These are phyloP conservation scores for Vigna mungo DNA, from an alignment of 306 rosid genomes.

Conservation along the genomic window DNA sequence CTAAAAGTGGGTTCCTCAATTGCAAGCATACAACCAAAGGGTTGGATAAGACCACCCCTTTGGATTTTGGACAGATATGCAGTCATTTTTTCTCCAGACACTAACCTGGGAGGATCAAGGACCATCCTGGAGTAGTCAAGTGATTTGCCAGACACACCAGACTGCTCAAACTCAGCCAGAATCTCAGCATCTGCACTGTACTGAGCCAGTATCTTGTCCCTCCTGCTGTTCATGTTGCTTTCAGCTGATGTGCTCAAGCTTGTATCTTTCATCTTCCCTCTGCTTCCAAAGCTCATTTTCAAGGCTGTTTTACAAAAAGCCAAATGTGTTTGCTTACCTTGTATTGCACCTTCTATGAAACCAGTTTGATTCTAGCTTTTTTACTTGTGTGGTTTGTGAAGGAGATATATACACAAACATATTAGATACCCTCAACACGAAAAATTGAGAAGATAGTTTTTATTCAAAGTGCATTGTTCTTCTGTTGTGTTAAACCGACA, in stretches of 20 bases:
- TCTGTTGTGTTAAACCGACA: conserved; percentile 21
- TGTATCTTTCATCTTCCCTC: conserved; percentile 47
- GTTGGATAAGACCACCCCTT: conserved; percentile 78
- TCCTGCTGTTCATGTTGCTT: conserved; percentile 55
- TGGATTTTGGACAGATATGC: conserved; percentile 70
- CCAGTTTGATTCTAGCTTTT: neutral
- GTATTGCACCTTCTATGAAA: conserved; percentile 3
- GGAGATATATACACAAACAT: neutral
- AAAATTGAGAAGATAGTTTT: neutral
- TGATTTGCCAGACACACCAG: conserved; percentile 67
- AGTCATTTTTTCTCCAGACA: conserved; percentile 66
- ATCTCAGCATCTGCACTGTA: conserved; percentile 75
- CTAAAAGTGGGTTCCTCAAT: conserved; percentile 66
- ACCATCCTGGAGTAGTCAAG: conserved; percentile 69
- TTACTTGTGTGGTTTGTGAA: conserved; percentile 2
- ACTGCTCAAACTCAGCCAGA: conserved; percentile 70
- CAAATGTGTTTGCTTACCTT: conserved; percentile 5
- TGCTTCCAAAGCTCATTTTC: conserved; percentile 51
- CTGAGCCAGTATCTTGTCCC: conserved; percentile 54
- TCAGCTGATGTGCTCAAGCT: conserved; percentile 63
- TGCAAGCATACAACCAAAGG: conserved; percentile 79
- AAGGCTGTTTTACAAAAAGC: neutral
- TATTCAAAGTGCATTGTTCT: conserved; percentile 1
- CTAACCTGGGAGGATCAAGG: conserved; percentile 54
- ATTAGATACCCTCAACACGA: neutral